Percentiles rank a stretch among this genome's conserved stretches.
Evolutionary conservation across 225 moss, liverwort and hornwort genomes (phyloP).

Genomic region (Sphagnum contortum): DNA sequence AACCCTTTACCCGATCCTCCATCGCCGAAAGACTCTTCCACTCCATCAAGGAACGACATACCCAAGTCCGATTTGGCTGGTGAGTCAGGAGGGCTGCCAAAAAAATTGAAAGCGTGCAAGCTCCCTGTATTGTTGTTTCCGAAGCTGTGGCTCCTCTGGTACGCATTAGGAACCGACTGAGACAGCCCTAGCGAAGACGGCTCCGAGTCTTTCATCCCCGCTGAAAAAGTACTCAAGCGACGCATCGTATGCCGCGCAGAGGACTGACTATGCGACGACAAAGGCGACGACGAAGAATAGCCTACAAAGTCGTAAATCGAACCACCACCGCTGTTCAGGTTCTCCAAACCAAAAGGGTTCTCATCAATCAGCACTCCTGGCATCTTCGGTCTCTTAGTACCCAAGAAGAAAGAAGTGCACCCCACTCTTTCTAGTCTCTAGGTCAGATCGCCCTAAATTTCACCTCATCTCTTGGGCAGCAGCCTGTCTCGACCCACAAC

Average conservation of each 20-base stretch:
- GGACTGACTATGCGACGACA: constrained; percentile 30
- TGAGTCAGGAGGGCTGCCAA: constrained; percentile 46
- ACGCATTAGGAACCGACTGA: constrained; percentile 27
- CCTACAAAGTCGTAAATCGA: constrained; percentile 62
- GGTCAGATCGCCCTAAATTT: too few relatives aligned
- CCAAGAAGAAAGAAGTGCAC: too few relatives aligned
- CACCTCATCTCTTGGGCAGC: too few relatives aligned
- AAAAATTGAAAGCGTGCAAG: constrained; percentile 45
- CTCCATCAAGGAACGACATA: constrained; percentile 37
- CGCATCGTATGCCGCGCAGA: constrained; percentile 55
- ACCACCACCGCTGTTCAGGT: constrained; percentile 18
- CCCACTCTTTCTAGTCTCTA: too few relatives aligned
- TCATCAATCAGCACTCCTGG: constrained; percentile 86
- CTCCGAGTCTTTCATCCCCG: constrained; percentile 46
- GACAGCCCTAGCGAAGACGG: constrained; percentile 24
- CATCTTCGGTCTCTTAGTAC: constrained; percentile 31
- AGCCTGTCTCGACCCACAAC: too few relatives aligned
- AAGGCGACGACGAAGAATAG: constrained; percentile 41
- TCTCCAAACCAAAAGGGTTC: constrained; percentile 47
- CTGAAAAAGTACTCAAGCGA: constrained; percentile 60
- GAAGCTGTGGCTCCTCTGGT: constrained; percentile 84
- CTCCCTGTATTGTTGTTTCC: constrained; percentile 16
- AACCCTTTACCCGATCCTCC: constrained; percentile 18
- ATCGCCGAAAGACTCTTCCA: constrained; percentile 52
- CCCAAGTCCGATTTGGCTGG: constrained; percentile 53